Evolutionary conservation across 2,329 filamentous ascomycete genomes (phyloP).

Genomic region (Fusarium nematophilum): DNA sequence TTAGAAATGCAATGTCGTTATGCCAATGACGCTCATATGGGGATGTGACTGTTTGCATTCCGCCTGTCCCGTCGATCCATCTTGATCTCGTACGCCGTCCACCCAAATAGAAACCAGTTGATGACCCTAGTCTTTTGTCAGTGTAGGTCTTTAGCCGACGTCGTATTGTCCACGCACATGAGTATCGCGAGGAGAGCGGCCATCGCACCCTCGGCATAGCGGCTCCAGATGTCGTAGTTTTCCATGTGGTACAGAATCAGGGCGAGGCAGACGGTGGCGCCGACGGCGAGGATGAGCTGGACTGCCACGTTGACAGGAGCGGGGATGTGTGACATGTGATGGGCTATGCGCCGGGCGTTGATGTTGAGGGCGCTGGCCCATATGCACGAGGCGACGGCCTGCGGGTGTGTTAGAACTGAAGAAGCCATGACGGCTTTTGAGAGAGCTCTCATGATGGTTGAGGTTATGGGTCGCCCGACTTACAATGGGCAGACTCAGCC

Average conservation of each 20-base stretch:
- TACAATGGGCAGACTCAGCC: slow-evolving; percentile 41
- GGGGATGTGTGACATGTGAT: slow-evolving; percentile 36
- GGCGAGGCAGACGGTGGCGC: slow-evolving; percentile 36
- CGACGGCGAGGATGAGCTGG: slow-evolving; percentile 39
- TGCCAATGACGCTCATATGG: slow-evolving; percentile 24
- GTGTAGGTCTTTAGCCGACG: not conserved
- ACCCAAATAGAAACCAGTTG: slow-evolving; percentile 35
- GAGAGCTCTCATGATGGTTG: not conserved
- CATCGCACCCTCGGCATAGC: slow-evolving; percentile 33
- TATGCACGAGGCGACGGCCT: slow-evolving; percentile 31
- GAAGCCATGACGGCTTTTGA: not conserved
- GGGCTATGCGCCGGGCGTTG: slow-evolving; percentile 30
- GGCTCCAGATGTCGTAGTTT: slow-evolving; percentile 27
- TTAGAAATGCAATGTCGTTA: slow-evolving; percentile 7
- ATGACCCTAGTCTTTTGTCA: slow-evolving; percentile 28
- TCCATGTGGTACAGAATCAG: slow-evolving; percentile 37
- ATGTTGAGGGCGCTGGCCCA: slow-evolving; percentile 40
- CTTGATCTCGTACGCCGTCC: slow-evolving; percentile 27
- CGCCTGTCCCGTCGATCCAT: slow-evolving; percentile 17
- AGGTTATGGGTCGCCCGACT: not conserved
- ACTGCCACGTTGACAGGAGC: slow-evolving; percentile 23
- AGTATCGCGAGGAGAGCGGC: slow-evolving; percentile 39
- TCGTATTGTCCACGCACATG: slow-evolving; percentile 25
- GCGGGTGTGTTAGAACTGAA: too few species aligned
- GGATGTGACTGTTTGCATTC: slow-evolving; percentile 28